Percentiles rank a stretch among this genome's conserved stretches.
phyloP scores from a whole-genome alignment of 305 asterid species.

The Solanum hybrid region DNA sequence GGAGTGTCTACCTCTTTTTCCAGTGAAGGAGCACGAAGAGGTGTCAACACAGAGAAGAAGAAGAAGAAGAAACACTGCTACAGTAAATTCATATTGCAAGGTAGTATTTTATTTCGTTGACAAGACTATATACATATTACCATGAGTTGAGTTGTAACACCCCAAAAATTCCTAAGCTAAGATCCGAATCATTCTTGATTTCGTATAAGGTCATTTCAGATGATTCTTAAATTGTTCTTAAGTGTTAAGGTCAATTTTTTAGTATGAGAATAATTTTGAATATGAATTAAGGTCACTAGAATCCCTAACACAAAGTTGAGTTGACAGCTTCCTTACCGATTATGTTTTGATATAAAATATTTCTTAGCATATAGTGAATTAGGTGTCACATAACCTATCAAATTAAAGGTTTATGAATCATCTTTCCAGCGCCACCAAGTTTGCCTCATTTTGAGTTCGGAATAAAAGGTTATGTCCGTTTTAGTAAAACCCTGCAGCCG shows the following conservation, averaged over 20 bases:
- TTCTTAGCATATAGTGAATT: neutral
- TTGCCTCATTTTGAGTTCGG: neutral
- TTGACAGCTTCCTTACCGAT: neutral
- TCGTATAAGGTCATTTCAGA: neutral
- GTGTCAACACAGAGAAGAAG: neutral
- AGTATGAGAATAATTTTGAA: too few relatives aligned
- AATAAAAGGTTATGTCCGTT: neutral
- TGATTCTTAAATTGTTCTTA: neutral
- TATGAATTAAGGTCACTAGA: neutral
- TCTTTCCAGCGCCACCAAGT: neutral
- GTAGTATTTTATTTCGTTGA: neutral
- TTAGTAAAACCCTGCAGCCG: neutral
- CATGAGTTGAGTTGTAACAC: neutral
- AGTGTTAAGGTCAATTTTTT: neutral
- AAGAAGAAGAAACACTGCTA: too few relatives aligned
- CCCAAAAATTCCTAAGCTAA: neutral
- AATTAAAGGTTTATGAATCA: neutral
- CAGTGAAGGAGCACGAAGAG: neutral
- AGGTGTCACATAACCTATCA: neutral
- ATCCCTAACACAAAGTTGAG: neutral
- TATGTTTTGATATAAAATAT: neutral
- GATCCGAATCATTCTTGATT: neutral
- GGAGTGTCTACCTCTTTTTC: neutral
- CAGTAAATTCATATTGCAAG: neutral
- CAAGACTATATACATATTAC: neutral